Conservation (phyloP, 1,284 basidiomycete species). For the Sphagnurus paluster region DNA sequence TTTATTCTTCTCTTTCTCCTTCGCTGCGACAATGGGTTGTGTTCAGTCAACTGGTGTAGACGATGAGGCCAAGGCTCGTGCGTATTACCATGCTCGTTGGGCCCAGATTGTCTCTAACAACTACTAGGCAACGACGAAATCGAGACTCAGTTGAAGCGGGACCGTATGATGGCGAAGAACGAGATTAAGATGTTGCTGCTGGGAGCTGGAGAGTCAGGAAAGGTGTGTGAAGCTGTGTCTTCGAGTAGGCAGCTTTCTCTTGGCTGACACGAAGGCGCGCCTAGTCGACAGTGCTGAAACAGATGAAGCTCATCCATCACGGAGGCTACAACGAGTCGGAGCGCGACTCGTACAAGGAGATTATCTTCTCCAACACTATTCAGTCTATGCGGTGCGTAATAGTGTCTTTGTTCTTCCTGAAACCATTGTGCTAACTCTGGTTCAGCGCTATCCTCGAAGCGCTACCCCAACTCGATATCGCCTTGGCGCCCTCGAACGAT, state of each 20-base stretch:
- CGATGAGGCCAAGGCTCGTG: conserved; percentile 81
- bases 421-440: conserved; percentile 1
- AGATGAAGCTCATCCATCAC: conserved; percentile 95
- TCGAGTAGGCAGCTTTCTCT: neutral
- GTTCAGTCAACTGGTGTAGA: conserved; percentile 70
- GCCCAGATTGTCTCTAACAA: conserved; percentile 1
- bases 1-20: conserved; percentile 4
- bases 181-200: conserved; percentile 93
- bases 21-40: conserved; percentile 60
- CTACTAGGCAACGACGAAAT: conserved; percentile 90
- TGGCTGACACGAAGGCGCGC: conserved; percentile 2
- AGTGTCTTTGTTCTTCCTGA: neutral
- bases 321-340: conserved; percentile 91
- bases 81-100: conserved; percentile 34
- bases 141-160: conserved; percentile 92
- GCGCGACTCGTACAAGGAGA: conserved; percentile 95
- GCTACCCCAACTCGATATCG: conserved; percentile 65
- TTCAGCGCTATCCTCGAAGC: conserved; percentile 88
- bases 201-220: conserved; percentile 92
- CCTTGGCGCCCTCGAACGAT: conserved; percentile 59
- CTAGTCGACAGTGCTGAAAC: conserved; percentile 91
- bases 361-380: conserved; percentile 95
- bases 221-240: conserved; percentile 61
- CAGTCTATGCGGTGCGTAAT: conserved; percentile 85
- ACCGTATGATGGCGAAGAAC: conserved; percentile 90